These are phyloP conservation scores for Novymonas esmeraldas DNA, from an alignment of 208 protist species.

Conservation along the genomic window DNA sequence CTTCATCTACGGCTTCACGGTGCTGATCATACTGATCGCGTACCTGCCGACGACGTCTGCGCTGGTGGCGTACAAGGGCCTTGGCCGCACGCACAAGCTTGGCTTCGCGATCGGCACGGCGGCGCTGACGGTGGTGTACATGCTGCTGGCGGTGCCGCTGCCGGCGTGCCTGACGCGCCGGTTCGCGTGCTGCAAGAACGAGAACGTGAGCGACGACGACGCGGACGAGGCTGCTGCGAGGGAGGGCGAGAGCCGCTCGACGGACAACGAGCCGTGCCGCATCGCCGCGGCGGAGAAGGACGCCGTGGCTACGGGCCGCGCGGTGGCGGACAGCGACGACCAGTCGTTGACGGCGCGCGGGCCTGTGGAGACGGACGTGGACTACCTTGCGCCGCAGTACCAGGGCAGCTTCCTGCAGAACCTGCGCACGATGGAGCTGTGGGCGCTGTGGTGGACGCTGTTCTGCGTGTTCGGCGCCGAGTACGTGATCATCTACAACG, in stretches of 20 bases:
- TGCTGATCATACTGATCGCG: conserved; percentile 53
- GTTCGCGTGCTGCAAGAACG: conserved; percentile 5
- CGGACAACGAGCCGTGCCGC: conserved; percentile 10
- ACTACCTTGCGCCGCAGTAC: conserved; percentile 71
- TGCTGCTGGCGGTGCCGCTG: conserved; percentile 46
- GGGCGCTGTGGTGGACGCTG: conserved; percentile 45
- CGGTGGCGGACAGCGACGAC: neutral
- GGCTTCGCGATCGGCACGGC: conserved; percentile 48
- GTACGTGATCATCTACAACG: conserved; percentile 61
- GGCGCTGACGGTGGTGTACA: conserved; percentile 33
- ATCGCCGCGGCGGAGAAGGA: conserved; percentile 3
- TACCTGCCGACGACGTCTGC: conserved; percentile 48
- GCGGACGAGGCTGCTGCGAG: neutral
- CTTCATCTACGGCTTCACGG: conserved; percentile 46
- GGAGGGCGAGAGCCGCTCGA: neutral
- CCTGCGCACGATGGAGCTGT: conserved; percentile 37
- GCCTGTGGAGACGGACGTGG: conserved; percentile 39
- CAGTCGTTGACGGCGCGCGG: neutral
- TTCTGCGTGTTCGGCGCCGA: conserved; percentile 46
- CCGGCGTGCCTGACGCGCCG: conserved; percentile 6
- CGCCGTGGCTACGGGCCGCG: neutral
- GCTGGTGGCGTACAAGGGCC: conserved; percentile 34
- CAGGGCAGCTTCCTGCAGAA: conserved; percentile 50
- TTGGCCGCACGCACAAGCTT: conserved; percentile 17
- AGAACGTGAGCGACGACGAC: conserved; percentile 5